Percentiles rank a stretch among this genome's conserved stretches.
Evolutionary conservation across 176 grass and related monocot genomes (phyloP).

Genomic region (Oryza meridionalis): DNA sequence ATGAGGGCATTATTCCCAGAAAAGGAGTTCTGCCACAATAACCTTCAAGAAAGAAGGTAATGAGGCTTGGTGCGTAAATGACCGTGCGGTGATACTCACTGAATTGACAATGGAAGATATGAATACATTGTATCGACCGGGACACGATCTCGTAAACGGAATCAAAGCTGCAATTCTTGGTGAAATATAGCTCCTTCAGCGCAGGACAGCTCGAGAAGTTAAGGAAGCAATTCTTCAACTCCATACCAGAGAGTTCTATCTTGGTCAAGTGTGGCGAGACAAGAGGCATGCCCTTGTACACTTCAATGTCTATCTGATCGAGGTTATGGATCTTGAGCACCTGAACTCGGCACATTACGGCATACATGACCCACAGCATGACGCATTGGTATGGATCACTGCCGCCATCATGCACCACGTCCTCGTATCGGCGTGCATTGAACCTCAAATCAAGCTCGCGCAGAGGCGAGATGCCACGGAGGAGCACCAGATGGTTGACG

Average conservation of each 20-base stretch:
- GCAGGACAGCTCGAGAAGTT: neutral
- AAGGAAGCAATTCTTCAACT: too few relatives aligned
- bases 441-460: neutral
- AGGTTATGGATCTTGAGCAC: too few relatives aligned
- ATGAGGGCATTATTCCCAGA: neutral
- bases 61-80: conserved; percentile 4
- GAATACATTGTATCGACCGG: neutral
- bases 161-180: neutral
- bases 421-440: too few relatives aligned
- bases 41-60: neutral
- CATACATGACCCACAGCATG: too few relatives aligned
- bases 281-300: too few relatives aligned
- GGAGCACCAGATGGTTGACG: too few relatives aligned
- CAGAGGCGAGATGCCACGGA: neutral
- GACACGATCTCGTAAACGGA: neutral
- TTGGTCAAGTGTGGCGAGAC: too few relatives aligned
- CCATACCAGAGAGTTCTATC: too few relatives aligned
- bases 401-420: too few relatives aligned
- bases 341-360: too few relatives aligned
- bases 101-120: neutral
- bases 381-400: too few relatives aligned
- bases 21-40: neutral
- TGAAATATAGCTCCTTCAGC: conserved; percentile 16
- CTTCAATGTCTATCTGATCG: too few relatives aligned
- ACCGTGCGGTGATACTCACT: neutral